Evolutionary conservation across 225 moss, liverwort and hornwort species (phyloP).

Genomic region (Thuidium tamariscinum): DNA sequence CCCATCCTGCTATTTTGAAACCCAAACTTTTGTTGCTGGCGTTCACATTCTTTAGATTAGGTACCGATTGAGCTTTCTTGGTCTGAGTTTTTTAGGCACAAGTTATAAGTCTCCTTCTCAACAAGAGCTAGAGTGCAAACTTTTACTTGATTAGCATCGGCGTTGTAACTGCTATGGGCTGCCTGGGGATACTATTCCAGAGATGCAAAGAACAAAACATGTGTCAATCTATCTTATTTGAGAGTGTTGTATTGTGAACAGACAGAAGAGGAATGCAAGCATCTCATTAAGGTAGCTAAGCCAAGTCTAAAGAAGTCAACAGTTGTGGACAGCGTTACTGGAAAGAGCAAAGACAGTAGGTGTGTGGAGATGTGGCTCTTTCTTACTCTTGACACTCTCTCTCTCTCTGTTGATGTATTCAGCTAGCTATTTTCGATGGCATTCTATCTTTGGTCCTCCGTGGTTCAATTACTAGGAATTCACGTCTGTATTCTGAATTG

Average conservation of each 20-base stretch:
- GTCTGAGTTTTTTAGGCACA: not conserved
- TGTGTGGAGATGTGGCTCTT: not conserved
- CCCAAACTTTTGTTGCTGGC: not conserved
- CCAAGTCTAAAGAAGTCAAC: constrained; percentile 67
- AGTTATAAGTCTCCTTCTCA: not conserved
- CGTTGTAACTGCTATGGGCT: not conserved
- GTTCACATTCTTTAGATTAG: not conserved
- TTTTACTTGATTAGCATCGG: not conserved
- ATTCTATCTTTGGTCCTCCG: not conserved
- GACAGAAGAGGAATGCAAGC: constrained; percentile 68
- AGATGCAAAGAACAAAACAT: not conserved
- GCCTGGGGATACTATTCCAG: not conserved
- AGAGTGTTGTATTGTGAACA: constrained; percentile 10
- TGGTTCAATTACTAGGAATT: not conserved
- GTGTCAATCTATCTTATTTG: not conserved
- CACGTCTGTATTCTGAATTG: not conserved
- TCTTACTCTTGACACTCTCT: not conserved
- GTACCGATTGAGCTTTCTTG: not conserved
- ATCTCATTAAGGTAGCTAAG: constrained; percentile 60
- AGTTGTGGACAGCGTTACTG: constrained; percentile 78
- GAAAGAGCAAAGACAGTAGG: constrained; percentile 87
- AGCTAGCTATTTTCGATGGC: not conserved
- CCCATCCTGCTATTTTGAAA: not conserved
- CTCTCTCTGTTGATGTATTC: not conserved
- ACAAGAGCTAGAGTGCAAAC: not conserved